Base-by-base conservation (phyloP, 257 asterid species). In the Haberlea rhodopensis region DNA sequence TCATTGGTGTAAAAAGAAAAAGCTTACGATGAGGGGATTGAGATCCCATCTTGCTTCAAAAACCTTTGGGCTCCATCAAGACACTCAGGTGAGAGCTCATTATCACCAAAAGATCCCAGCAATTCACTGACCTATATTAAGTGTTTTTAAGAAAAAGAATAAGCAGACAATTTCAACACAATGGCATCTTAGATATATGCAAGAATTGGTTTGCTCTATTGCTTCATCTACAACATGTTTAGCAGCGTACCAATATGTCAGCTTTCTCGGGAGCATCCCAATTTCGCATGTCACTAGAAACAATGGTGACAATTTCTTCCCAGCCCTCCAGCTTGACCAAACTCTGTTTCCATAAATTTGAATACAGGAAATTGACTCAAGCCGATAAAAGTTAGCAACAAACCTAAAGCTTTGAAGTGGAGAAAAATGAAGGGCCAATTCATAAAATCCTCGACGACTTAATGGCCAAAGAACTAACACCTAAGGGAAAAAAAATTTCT, bases 51-150 rank as follows among this genome's bases (percentile, higher is more conserved):
- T 65, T 86, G 84, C 80, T 94, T 94, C 73, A 94, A 77, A 73
- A 87, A 94, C 67, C 95, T 87, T 67, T 85, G 95, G 67, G 99
- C 99, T 68, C 99, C 99, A 75, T 94, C 97, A 60, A 94, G 96
- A 75, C 97, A 94, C 79, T 94, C 99, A 8, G 99, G 99, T 28
- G 99, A 94, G 67, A 94, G 92, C 86, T 94, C 99, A 78, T 94
- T 94, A 79, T 94, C 99, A 54, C 96, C 99, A 69, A 94, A 94
- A 10, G 99, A 94, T 55, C 99, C 99, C 72, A 94, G 92, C 81
- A 94, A 80, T 76, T 90, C 97, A 71, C 99, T 90, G 60, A 90
- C 99, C 99, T 90, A 75, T 70, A 71, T 66, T 58, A 71, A 70
- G 40, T 15, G 51, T 43, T 69, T 43, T 43, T 57, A 64, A 69